phyloP scores from a whole-genome alignment of 164 flowering plant species.

The Macadamia integrifolia region DNA sequence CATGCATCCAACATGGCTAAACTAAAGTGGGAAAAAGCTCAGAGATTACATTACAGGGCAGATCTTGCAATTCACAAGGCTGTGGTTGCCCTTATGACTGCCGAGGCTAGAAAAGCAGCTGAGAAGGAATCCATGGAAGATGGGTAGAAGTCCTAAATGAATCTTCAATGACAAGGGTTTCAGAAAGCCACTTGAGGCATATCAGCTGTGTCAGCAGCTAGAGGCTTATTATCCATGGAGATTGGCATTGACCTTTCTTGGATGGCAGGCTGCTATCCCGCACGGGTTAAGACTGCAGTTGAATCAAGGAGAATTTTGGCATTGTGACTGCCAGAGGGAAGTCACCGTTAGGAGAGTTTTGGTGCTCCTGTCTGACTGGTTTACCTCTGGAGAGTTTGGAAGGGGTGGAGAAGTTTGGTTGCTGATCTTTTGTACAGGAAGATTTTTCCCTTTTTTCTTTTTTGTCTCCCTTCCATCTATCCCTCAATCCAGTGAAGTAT shows the following conservation, averaged over 20 bases:
- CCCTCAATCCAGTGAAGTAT: conserved; percentile 17
- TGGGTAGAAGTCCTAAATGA: conserved; percentile 22
- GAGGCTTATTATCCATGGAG: background rate
- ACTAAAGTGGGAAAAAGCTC: conserved; percentile 75
- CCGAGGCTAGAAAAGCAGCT: conserved; percentile 68
- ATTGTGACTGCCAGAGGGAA: conserved; percentile 9
- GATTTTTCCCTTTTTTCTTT: conserved; percentile 9
- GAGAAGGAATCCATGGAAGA: conserved; percentile 27
- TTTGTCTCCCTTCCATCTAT: conserved; percentile 1
- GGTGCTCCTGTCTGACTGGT: conserved; percentile 6
- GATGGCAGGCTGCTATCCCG: conserved; percentile 6
- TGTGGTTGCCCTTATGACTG: conserved; percentile 74
- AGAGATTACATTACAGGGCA: conserved; percentile 64
- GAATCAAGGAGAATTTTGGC: conserved; percentile 13
- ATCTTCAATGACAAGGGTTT: background rate
- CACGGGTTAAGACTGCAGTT: background rate
- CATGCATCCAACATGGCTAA: conserved; percentile 75
- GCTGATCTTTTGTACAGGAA: conserved; percentile 46
- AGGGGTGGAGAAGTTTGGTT: conserved; percentile 46
- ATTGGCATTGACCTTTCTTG: conserved; percentile 12
- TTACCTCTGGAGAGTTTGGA: conserved; percentile 16
- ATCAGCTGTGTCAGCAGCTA: background rate
- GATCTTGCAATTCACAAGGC: conserved; percentile 92
- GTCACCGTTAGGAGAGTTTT: conserved; percentile 13
- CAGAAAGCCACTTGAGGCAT: background rate